Evolutionary conservation across 1,284 basidiomycete genomes (phyloP).

Genomic region (Meripilus lineatus): DNA sequence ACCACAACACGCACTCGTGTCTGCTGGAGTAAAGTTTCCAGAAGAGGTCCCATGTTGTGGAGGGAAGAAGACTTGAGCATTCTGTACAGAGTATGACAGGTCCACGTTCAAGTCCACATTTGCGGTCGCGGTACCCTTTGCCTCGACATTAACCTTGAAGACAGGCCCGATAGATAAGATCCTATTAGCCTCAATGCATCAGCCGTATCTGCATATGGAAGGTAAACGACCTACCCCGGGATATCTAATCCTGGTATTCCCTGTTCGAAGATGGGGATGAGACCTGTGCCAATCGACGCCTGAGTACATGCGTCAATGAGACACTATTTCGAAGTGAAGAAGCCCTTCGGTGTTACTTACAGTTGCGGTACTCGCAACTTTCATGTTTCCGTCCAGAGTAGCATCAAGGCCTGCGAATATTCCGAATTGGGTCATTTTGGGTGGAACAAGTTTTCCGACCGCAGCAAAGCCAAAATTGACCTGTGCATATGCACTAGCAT

Average conservation of each 20-base stretch:
- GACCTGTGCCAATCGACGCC: neutral
- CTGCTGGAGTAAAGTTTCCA: slow-evolving; percentile 19
- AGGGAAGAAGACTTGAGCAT: slow-evolving; percentile 42
- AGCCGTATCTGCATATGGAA: neutral
- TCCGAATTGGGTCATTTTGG: slow-evolving; percentile 30
- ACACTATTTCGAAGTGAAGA: neutral
- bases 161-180: slow-evolving; percentile 33
- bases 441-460: slow-evolving; percentile 39
- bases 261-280: slow-evolving; percentile 27
- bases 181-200: slow-evolving; percentile 9
- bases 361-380: slow-evolving; percentile 29
- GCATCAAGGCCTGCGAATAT: slow-evolving; percentile 23
- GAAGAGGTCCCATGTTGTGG: slow-evolving; percentile 17
- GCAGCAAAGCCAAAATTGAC: slow-evolving; percentile 38
- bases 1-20: slow-evolving; percentile 39
- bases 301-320: neutral
- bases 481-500: slow-evolving; percentile 32
- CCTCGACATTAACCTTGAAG: slow-evolving; percentile 26
- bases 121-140: slow-evolving; percentile 27
- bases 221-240: slow-evolving; percentile 28
- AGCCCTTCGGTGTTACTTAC: slow-evolving; percentile 17
- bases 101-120: slow-evolving; percentile 35
- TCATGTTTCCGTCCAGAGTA: slow-evolving; percentile 27
- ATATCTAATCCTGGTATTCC: slow-evolving; percentile 37
- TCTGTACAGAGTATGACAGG: slow-evolving; percentile 26